Evolutionary conservation across 2,329 filamentous ascomycete species (phyloP), one percentile per base, ranked within the genome.

Genomic region (Calonectria naviculata): DNA sequence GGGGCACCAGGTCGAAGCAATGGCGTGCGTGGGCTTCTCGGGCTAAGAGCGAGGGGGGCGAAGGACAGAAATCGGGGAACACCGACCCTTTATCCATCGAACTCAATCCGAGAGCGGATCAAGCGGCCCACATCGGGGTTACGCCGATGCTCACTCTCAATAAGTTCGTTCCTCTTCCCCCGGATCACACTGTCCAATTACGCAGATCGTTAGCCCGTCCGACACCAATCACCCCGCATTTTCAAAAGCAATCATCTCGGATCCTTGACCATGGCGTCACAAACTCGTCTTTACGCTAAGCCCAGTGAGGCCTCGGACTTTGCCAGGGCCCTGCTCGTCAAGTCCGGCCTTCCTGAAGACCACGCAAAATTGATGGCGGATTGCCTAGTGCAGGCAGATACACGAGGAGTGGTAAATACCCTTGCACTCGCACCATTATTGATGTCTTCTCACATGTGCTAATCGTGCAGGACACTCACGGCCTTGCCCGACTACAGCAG

Each of bases 331-430:
- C 65, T 71, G 9, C 41, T 71, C 36, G 49, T 28, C 60, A 68
- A 68, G n/a, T 64, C 60, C n/a, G 69, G 69, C n/a, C 42, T 71
- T 15, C 65, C 69, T 15, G 69, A 71, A 7, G 65, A 71, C 34
- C 47, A 71, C 7, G 69, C 69, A 17, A 24, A 44, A n/a, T 34
- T 68, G 17, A 71, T 71, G 69, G 69, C 69, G n/a, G 41, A 71
- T 12, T 71, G 69, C n/a, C 29, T 71, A 15, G 69, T 71, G 4
- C 47, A 65, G 42, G 69, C 69, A 13, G 69, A 71, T n/a, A 71
- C 69, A 3, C 69, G 69, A 15, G 69, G 69, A 24, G 69, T 71
- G 26, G 69, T 68, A 46, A 36, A 42, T 54, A 12, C 17, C 36
- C 19, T 24, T 34, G 26, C 44, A 36, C 21, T 21, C 24, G 9